Conservation (phyloP, 1,139 yeast genomes). For the Blastobotrys malaysiensis region DNA sequence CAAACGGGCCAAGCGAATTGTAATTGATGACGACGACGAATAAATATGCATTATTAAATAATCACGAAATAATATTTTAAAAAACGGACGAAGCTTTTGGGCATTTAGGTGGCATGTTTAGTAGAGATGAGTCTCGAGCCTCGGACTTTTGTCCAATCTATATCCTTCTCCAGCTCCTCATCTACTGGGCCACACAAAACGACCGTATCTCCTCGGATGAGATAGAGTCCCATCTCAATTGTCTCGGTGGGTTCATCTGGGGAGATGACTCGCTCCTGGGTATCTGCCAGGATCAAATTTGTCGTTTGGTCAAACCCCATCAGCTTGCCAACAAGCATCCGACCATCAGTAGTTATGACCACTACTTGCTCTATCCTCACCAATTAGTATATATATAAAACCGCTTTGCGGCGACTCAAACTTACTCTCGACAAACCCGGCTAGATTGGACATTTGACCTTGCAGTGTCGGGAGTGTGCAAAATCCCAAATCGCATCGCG, state of each 20-base stretch:
- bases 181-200: constrained; percentile 73
- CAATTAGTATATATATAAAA: not conserved
- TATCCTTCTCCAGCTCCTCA: constrained; percentile 42
- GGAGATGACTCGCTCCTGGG: constrained; percentile 48
- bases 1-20: constrained; percentile 8
- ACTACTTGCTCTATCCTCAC: constrained; percentile 46
- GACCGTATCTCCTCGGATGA: constrained; percentile 78
- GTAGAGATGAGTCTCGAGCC: constrained; percentile 18
- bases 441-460: constrained; percentile 29
- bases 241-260: constrained; percentile 46
- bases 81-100: not conserved
- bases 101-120: constrained; percentile 26
- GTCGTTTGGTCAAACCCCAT: constrained; percentile 81
- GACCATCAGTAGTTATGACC: constrained; percentile 79
- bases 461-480: not conserved
- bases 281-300: constrained; percentile 57
- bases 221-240: constrained; percentile 55
- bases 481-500: not conserved
- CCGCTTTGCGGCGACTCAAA: constrained; percentile 8
- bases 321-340: constrained; percentile 53
- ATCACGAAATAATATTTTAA: constrained; percentile 1
- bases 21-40: constrained; percentile 19
- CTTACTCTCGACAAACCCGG: constrained; percentile 33
- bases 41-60: constrained; percentile 10
- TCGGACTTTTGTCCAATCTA: constrained; percentile 53